Base-by-base conservation (phyloP, 1,284 basidiomycete species). In the Cronartium quercuum region DNA sequence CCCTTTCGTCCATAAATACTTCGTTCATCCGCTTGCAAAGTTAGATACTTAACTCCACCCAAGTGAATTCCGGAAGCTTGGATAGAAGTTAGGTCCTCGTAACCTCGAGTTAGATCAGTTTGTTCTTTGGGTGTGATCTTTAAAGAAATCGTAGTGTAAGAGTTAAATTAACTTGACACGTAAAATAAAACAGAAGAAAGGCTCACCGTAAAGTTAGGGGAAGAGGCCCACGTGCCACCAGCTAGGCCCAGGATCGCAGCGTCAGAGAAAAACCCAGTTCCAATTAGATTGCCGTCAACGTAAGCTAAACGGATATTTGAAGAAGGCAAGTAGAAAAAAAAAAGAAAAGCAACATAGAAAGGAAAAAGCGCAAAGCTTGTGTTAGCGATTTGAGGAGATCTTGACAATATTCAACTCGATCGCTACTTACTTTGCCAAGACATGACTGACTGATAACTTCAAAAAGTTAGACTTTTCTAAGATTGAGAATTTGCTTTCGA, bases 181-280 rank as follows among this genome's bases (percentile, higher is more conserved):
- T 1, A 1, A 68, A 41, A 29, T 37, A 67, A 60, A 37, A n/a
- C 60, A 66, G 34, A 38, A 44, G 42, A 55, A 68, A 5, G 44
- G 82, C 89, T 82, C 82, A 95, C 92, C 40, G 81, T 86, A 83
- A 90, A 94, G n/a, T 88, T 90, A 9, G 86, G 13, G 15, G 88
- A 88, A 6, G 86, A 79, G 24, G 92, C 94, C 94, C 94, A 97
- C 35, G 94, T 86, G 76, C 94, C 93, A 66, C 93, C 92, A 79
- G 88, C 84, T 77, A 86, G 86, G 55, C 93, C 94, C 68, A 97
- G 78, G 83, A 97, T 96, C 58, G 92, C 92, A 55, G 91, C 93
- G 79, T 87, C 86, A 55, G 84, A 75, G 81, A 96, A 85, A 83
- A 88, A 91, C 79, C 88, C 89, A 75, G 85, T 90, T 38, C 88